These are phyloP conservation scores for Phytophthora constricta DNA, from an alignment of 352 stramenopile species.

Conservation along the genomic window DNA sequence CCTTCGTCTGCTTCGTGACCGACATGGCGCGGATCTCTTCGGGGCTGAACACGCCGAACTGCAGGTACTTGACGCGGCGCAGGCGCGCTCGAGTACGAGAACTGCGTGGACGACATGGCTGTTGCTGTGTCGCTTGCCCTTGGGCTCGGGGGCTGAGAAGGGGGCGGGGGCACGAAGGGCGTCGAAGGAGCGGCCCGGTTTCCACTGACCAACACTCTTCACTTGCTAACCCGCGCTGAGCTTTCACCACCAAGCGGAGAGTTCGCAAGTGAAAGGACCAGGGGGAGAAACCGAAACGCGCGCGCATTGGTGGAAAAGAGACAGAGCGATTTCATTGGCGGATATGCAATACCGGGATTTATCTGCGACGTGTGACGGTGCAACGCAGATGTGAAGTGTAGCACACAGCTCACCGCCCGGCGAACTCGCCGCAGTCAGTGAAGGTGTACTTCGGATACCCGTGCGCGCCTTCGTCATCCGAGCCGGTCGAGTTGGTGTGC, in stretches of 20 bases:
- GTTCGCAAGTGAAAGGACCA: constrained; percentile 66
- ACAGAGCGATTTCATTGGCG: background rate
- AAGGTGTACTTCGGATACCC: constrained; percentile 25
- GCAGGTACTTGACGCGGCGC: constrained; percentile 96
- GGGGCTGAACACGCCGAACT: constrained; percentile 98
- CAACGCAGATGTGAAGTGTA: too few relatives aligned
- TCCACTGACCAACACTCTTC: constrained; percentile 38
- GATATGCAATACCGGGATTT: too few relatives aligned
- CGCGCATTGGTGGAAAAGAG: constrained; percentile 41
- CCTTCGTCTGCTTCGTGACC: constrained; percentile 97
- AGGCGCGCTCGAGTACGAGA: constrained; percentile 97
- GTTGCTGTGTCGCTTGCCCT: constrained; percentile 3
- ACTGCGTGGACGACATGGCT: constrained; percentile 88
- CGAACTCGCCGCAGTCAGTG: constrained; percentile 33
- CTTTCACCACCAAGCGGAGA: constrained; percentile 65
- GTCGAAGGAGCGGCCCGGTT: constrained; percentile 4
- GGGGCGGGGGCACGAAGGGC: background rate
- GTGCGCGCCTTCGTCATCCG: constrained; percentile 15
- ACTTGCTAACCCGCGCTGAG: constrained; percentile 17
- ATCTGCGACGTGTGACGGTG: background rate
- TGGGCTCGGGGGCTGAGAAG: background rate
- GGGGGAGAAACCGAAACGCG: constrained; percentile 1
- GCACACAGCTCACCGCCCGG: constrained; percentile 25
- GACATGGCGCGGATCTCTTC: constrained; percentile 97
- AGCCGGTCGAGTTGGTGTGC: constrained; percentile 6